Evolutionary conservation across 1,284 basidiomycete species (phyloP).

Genomic region (Ceratobasidium sp.): DNA sequence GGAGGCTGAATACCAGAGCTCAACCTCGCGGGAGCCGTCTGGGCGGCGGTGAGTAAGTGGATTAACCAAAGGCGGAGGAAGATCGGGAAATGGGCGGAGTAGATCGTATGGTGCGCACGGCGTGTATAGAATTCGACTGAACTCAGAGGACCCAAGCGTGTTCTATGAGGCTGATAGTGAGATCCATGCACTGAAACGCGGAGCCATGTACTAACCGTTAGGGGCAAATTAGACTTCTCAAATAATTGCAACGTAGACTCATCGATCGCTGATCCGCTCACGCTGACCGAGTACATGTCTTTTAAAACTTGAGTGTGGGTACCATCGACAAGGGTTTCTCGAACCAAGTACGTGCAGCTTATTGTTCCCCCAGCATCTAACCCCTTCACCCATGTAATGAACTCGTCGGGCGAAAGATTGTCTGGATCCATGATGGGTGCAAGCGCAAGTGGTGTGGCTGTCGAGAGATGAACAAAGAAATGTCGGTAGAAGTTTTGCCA

Average conservation of each 20-base stretch:
- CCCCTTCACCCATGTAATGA: background rate
- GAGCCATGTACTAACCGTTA: background rate
- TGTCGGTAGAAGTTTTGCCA: background rate
- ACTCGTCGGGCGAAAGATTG: background rate
- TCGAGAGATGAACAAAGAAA: background rate
- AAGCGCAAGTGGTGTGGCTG: background rate
- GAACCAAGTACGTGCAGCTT: background rate
- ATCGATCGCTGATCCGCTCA: background rate
- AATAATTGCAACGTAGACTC: background rate
- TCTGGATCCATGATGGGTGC: background rate
- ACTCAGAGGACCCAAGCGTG: background rate
- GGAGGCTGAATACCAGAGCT: background rate
- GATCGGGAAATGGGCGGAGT: constrained; percentile 8
- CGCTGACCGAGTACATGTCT: background rate
- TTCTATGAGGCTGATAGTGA: background rate
- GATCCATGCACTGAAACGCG: background rate
- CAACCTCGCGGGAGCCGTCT: background rate
- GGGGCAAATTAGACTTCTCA: background rate
- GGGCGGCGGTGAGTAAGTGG: background rate
- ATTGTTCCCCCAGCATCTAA: background rate
- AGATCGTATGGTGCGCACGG: background rate
- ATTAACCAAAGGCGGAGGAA: constrained; percentile 3
- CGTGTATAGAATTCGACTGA: background rate
- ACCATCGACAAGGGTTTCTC: background rate
- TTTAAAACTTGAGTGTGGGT: background rate